These are phyloP conservation scores for Lentinus tigrinus DNA, from an alignment of 768 basidiomycete species.

Conservation along the genomic window DNA sequence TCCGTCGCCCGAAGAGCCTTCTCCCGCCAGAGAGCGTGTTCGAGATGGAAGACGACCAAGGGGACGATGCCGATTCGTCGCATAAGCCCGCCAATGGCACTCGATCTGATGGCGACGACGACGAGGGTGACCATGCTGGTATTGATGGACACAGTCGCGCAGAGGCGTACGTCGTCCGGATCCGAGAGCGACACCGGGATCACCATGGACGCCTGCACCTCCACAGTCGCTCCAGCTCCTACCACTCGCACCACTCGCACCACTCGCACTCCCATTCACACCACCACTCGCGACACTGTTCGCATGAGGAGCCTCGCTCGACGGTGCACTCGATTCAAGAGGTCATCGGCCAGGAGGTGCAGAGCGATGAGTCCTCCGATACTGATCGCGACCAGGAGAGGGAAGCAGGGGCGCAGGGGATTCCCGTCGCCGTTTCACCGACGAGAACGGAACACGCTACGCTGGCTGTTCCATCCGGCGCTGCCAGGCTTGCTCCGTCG, in stretches of 20 bases:
- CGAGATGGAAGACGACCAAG: slow-evolving; percentile 35
- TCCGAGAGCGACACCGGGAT: slow-evolving; percentile 16
- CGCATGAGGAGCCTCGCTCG: slow-evolving; percentile 14
- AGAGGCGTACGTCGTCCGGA: slow-evolving; percentile 21
- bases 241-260: slow-evolving; percentile 5
- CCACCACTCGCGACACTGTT: slow-evolving; percentile 16
- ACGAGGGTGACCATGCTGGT: slow-evolving; percentile 2
- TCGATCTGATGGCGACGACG: not conserved
- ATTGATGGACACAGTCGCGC: slow-evolving; percentile 17
- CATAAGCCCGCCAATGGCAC: not conserved
- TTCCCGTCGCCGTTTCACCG: slow-evolving; percentile 1
- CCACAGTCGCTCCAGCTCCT: slow-evolving; percentile 12
- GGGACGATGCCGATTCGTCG: not conserved
- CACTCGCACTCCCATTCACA: not conserved
- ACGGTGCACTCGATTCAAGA: slow-evolving; percentile 18
- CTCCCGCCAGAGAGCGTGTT: slow-evolving; percentile 32
- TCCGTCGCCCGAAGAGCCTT: slow-evolving; percentile 8
- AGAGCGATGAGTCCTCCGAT: not conserved
- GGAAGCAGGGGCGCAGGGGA: not conserved
- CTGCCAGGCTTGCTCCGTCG: slow-evolving; percentile 9
- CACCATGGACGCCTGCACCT: not conserved
- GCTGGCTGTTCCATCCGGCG: slow-evolving; percentile 1
- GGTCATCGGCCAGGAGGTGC: slow-evolving; percentile 13
- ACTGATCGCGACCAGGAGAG: not conserved
- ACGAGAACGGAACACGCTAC: not conserved